Evolutionary conservation across 2,329 filamentous ascomycete species (phyloP), one percentile per base, ranked within the genome.

Genomic region (Elsinoe perseae): DNA sequence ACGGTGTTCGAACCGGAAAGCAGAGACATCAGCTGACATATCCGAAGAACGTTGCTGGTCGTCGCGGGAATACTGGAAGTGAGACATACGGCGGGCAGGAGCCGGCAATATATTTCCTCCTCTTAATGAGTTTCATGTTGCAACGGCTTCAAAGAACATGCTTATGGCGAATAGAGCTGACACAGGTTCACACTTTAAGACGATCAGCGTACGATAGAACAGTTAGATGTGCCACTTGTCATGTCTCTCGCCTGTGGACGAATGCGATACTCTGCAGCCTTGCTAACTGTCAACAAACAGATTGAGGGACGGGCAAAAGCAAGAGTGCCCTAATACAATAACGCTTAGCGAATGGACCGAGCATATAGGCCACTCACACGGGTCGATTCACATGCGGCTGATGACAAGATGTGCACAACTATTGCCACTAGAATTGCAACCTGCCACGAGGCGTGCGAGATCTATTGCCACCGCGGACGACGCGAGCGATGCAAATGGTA

Each of bases 111-210:
- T 50, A 12, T 50, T 6, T n/a, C 40, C 40, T 23, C 28, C 5
- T 28, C 2, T 52, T 52, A 52, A 36, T 52, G 48, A 52, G 48
- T 52, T 52, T 52, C 48, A 52, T 20, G 20, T 38, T 12, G 14
- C 16, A 52, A 52, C 48, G 48, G 48, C 32, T 38, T 34, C 20
- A 44, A 20, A 21, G 53, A 56, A 56, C 53, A 56, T 48, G 38
- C 53, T 56, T 56, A 56, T 48, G 20, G 30, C 42, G 40, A 46
- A 44, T 56, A 56, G 18, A 56, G 30, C 36, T 48, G 53, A 38
- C 23, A 34, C 53, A 48, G 16, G 42, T 16, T 23, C 23, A 25
- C 48, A 52, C 32, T 52, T 30, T 36, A 23, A 36, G 1, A 8
- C 20, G 21, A 12, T n/a, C 30, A 52, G 21, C 20, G 38, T 14